Base-by-base conservation (phyloP, 208 protist species). In the Blechomonas ayalai region DNA sequence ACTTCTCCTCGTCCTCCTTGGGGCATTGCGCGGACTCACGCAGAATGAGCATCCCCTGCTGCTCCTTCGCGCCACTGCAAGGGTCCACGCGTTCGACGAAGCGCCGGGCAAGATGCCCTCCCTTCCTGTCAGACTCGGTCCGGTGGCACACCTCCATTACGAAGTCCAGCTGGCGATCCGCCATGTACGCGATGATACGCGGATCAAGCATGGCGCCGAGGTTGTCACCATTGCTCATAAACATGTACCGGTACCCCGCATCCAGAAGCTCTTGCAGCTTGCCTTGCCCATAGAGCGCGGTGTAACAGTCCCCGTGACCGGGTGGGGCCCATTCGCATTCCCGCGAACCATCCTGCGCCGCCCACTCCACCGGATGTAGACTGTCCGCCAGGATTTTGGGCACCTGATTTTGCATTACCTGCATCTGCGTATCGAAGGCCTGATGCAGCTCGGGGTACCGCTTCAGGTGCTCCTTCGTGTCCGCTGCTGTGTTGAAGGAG, bases 201-300 rank as follows among this genome's bases (percentile, higher is more conserved):
- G 49, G 43, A 64, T 95, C 80, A 18, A 92, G 55, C 16, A 76
- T 89, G 2, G 90, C 91, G 36, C 98, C 98, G 13, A 99, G 83
- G 85, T 99, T 99, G 85, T 99, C 98, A 43, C 93, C 78, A 80
- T 99, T 99, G 49, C 94, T 98, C 15, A 99, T 84, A 56, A 99
- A 99, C 51, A 99, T 78, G 62, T 97, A 98, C 45, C 97, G 75
- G 57, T 92, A 96, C 25, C 97, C 97, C 46, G 85, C 59, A 6
- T 61, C 13, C 9, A 90, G 22, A 13, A 97, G 68, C 4, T 72
- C 47, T 28, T 95, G 58, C 33, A 96, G 69, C 66, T 80, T 91
- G 37, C 95, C 95, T 40, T 74, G 89, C 34, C 85, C 77, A 40
- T 92, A 74, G 9, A 99, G 74, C 7, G 92, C 78, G 10, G 76